A percentile compares a stretch with the other conserved stretches of the same genome.
These are phyloP conservation scores for Alternaria rosae DNA, from an alignment of 2,329 filamentous ascomycete species.

Conservation along the genomic window DNA sequence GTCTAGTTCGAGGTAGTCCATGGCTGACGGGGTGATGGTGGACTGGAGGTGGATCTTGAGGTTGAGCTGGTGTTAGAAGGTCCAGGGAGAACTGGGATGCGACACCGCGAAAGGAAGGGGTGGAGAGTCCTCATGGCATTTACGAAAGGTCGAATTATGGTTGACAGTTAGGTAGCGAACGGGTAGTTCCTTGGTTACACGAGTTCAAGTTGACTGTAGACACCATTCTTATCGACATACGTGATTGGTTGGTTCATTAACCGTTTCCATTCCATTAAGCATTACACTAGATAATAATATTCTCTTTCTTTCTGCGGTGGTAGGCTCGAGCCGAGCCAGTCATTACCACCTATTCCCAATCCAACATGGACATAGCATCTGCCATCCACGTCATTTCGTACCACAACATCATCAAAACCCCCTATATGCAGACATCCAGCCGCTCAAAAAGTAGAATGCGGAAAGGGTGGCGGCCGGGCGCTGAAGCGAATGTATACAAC, in stretches of 20 bases:
- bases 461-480: slow-evolving; percentile 27
- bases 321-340: neutral
- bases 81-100: neutral
- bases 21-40: neutral
- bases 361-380: neutral
- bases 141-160: neutral
- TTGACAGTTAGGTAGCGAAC: neutral
- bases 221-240: neutral
- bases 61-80: neutral
- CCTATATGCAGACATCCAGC: slow-evolving; percentile 26
- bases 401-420: slow-evolving; percentile 12
- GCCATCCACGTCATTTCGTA: neutral
- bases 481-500: slow-evolving; percentile 39
- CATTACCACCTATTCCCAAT: slow-evolving; percentile 6
- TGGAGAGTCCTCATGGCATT: neutral
- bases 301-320: slow-evolving; percentile 9
- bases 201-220: neutral
- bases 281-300: slow-evolving; percentile 42
- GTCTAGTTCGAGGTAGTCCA: slow-evolving; percentile 17
- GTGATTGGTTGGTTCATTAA: slow-evolving; percentile 4
- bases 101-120: neutral
- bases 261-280: slow-evolving; percentile 38
- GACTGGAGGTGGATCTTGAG: neutral
- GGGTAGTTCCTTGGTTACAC: neutral
- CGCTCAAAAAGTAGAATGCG: slow-evolving; percentile 24